phyloP scores from a whole-genome alignment of 208 protist genomes.

The Crithidia bombi region DNA sequence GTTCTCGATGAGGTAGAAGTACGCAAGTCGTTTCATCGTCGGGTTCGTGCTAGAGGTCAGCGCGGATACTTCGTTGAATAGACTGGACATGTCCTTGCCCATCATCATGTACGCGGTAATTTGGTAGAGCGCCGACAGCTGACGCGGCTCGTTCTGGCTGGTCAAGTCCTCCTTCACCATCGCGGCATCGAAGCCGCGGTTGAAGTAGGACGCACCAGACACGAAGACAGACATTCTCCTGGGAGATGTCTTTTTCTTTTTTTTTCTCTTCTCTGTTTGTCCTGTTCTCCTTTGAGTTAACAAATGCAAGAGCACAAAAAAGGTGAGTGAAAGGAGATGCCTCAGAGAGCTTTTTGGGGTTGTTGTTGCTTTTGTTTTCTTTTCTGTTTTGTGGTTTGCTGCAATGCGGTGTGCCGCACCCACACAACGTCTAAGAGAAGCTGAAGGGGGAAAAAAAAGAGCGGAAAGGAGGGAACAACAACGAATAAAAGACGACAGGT shows the following conservation, averaged over 20 bases:
- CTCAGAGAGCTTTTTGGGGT: no score
- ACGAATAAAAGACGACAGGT: no score
- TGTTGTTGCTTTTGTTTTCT: no score
- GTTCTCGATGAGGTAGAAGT: conserved; percentile 99
- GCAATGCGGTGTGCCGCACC: no score
- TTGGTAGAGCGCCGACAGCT: conserved; percentile 97
- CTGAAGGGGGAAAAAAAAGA: no score
- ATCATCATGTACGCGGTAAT: conserved; percentile 98
- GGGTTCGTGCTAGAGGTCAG: conserved; percentile 95
- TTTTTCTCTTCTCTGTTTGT: not conserved
- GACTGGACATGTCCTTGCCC: conserved; percentile 96
- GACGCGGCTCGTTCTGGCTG: conserved; percentile 85
- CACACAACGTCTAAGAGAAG: no score
- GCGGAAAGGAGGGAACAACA: no score
- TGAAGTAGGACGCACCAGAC: conserved; percentile 60
- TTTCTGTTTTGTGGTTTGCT: no score
- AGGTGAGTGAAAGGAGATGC: conserved; percentile 3
- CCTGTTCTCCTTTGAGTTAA: not conserved
- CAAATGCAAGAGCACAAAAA: not conserved
- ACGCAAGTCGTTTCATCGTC: conserved; percentile 99
- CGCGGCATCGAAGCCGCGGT: conserved; percentile 80
- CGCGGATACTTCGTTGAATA: conserved; percentile 96
- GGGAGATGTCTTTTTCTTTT: conserved; percentile 6
- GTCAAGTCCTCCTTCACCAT: conserved; percentile 90
- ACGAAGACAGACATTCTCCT: conserved; percentile 27